Evolutionary conservation across 2,329 filamentous ascomycete genomes (phyloP), one percentile per base, ranked within the genome.

Genomic region (Colletotrichum godetiae): DNA sequence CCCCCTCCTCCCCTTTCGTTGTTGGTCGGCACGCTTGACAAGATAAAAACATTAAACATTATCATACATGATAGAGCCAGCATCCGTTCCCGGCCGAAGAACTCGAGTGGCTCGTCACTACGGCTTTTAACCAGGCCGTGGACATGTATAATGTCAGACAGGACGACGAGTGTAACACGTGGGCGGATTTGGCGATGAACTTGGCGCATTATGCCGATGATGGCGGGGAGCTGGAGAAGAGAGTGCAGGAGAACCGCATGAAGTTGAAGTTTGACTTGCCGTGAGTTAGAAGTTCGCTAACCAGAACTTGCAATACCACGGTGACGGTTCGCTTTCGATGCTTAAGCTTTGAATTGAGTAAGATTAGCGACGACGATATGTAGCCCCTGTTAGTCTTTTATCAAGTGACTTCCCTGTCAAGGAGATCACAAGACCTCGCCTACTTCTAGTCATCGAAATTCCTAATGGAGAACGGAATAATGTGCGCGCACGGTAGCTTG

Each of bases 71-170:
- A 35, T 59, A 87, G 84, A 82, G 78, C n/a, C 76, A 84, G 27
- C 79, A 83, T 1, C 80, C 82, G 1, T 94, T 94, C 78, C 93
- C 94, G 0, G 77, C 83, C 0, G 87, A 89, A 4, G 94, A 97
- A 78, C 82, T 95, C 1, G 92, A 95, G 77, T 97, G 93, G 92
- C 88, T 97, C n/a, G 90, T 91, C 0, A 89, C 90, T 1, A 90
- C 87, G 6, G 84, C 89, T 0, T 95, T 93, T 80, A 95, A 95
- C 76, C 91, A 91, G 73, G 91, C 89, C 0, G 85, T 95, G 5
- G 93, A 95, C 77, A 86, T 89, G n/a, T 91, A 90, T 76, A 86
- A 87, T 13, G 84, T 82, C 1, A 85, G 87, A 1, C 86, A 92
- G 29, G 87, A 90, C 68, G 85, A 84, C 5, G 81, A 83, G 1